These are phyloP conservation scores for Phycomyces nitens DNA, from an alignment of 192 early-diverging fungal species.

Conservation along the genomic window DNA sequence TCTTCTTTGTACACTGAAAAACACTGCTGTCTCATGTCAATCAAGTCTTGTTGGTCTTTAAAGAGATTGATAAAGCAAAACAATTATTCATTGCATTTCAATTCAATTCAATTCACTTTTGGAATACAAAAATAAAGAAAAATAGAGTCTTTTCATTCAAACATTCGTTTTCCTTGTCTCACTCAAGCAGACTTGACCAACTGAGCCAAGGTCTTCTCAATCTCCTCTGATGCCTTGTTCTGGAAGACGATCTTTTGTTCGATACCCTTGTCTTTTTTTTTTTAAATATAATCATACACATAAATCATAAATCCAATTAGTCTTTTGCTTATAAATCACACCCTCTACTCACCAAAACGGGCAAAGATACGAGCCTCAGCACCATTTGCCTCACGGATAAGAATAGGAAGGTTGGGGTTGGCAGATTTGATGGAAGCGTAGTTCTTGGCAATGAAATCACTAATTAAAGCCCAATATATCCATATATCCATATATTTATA, in stretches of 20 bases:
- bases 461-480: slow-evolving; percentile 31
- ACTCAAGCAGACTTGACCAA: slow-evolving; percentile 56
- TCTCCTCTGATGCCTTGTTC: slow-evolving; percentile 63
- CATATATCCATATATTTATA: too few species aligned
- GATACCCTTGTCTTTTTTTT: slow-evolving; percentile 65
- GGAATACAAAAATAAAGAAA: too few species aligned
- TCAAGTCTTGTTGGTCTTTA: too few species aligned
- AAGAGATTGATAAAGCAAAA: background rate
- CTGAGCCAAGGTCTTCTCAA: slow-evolving; percentile 67
- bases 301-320: background rate
- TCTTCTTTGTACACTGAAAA: too few species aligned
- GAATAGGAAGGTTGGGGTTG: slow-evolving; percentile 86
- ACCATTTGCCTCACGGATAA: slow-evolving; percentile 83
- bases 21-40: too few species aligned
- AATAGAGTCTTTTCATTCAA: too few species aligned
- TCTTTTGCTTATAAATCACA: background rate
- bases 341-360: slow-evolving; percentile 70
- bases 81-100: background rate
- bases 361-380: slow-evolving; percentile 87
- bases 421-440: slow-evolving; percentile 79
- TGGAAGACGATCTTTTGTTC: slow-evolving; percentile 80
- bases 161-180: background rate
- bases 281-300: slow-evolving; percentile 1
- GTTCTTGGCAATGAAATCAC: slow-evolving; percentile 80
- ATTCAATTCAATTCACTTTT: too few species aligned